phyloP scores from a whole-genome alignment of 371 early-diverging fungal genomes.

The Fennellomyces sp. region DNA sequence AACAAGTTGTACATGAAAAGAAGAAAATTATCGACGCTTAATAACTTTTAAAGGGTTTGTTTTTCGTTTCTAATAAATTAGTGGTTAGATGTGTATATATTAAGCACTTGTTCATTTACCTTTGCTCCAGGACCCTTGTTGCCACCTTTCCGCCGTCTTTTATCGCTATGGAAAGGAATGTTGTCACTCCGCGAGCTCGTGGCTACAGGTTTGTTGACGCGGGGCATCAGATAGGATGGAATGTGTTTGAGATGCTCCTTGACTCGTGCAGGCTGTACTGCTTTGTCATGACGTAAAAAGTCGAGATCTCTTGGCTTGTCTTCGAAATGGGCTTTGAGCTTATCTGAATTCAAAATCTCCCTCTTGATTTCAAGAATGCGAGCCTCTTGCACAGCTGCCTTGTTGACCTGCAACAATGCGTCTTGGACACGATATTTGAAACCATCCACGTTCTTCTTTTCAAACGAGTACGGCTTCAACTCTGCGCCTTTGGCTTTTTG shows the following conservation, averaged over 20 bases:
- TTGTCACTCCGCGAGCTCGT: slow-evolving; percentile 17
- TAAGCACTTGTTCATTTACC: slow-evolving; percentile 11
- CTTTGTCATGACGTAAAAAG: slow-evolving; percentile 90
- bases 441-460: slow-evolving; percentile 87
- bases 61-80: slow-evolving; percentile 50
- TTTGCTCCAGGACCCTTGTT: slow-evolving; percentile 5
- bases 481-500: slow-evolving; percentile 66
- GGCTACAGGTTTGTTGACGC: slow-evolving; percentile 49
- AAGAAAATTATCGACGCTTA: slow-evolving; percentile 22
- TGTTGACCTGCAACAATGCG: slow-evolving; percentile 84
- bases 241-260: slow-evolving; percentile 91
- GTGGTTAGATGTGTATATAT: too few species aligned
- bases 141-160: slow-evolving; percentile 27
- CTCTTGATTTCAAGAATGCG: slow-evolving; percentile 90
- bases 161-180: slow-evolving; percentile 34
- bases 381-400: slow-evolving; percentile 82
- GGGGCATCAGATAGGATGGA: slow-evolving; percentile 89
- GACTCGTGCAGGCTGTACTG: slow-evolving; percentile 79
- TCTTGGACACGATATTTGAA: slow-evolving; percentile 92
- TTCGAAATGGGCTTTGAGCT: slow-evolving; percentile 95
- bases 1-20: neutral
- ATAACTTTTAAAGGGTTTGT: slow-evolving; percentile 58
- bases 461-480: slow-evolving; percentile 82
- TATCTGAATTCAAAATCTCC: slow-evolving; percentile 93
- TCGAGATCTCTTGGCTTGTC: slow-evolving; percentile 93